Evolutionary conservation across 1,139 yeast species (phyloP), one percentile per base, ranked within the genome.

Genomic region (Diutina rugosa): DNA sequence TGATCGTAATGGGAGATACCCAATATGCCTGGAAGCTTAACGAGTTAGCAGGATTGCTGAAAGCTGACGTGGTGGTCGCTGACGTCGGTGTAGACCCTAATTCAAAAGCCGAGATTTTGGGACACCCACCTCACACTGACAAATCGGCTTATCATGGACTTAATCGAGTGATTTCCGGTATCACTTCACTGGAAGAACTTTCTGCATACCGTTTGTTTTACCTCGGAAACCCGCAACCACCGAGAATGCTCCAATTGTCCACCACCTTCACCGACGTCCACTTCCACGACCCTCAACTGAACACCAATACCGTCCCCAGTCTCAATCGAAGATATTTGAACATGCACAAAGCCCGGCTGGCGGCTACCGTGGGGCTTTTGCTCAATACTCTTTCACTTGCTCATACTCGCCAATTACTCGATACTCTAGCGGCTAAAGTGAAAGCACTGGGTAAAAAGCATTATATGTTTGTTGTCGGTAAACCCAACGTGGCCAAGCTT

Each of bases 401-500:
- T 48, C 85, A 88, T 63, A 87, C 96, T 21, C 82, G 81, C 57
- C 73, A 69, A 10, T 72, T 90, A 41, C 75, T 91, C 55, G 80
- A 83, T 59, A 76, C 78, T 45, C 80, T 90, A 5, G 78, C 81
- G 29, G 65, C 72, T 30, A 80, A 85, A 69, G 81, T 93, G 58
- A 79, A 77, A 56, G 77, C 74, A 5, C 90, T 95, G 0, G 97
- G 90, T 2, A 93, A 93, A 69, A 95, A 95, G 66, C 93, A 88
- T 62, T 93, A 93, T 66, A 79, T 90, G 64, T 90, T 93, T 72
- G 98, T 91, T 6, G 98, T 93, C 7, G 99, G 99, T 16, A 95
- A 95, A 67, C 98, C 98, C n/a, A 93, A 93, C 65, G 97, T 93
- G 5, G 96, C 99, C 48, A 93, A 93, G 65, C 74, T 93, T 57